Evolutionary conservation across 2,329 filamentous ascomycete species (phyloP).

Genomic region (Trichoderma sp.): DNA sequence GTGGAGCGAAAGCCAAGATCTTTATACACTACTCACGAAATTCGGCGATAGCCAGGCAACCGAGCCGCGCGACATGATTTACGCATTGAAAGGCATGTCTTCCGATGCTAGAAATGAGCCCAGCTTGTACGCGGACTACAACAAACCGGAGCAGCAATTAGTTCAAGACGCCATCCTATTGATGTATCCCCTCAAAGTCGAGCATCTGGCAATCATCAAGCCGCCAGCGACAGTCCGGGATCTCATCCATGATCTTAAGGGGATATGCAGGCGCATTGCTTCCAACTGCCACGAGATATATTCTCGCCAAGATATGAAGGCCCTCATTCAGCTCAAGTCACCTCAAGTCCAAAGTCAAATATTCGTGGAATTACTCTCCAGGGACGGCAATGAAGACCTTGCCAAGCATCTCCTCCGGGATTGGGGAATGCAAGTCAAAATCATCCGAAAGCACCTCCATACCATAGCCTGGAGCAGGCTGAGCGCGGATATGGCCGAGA

Average conservation of each 20-base stretch:
- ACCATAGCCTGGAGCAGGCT: neutral
- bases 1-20: conserved; percentile 18
- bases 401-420: neutral
- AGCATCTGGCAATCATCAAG: neutral
- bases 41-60: neutral
- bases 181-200: neutral
- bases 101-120: neutral
- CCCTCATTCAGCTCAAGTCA: neutral
- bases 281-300: neutral
- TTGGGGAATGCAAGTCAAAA: neutral
- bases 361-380: neutral
- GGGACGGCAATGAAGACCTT: neutral
- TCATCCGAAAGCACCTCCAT: neutral
- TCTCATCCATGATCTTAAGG: neutral
- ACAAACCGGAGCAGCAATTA: neutral
- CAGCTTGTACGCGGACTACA: neutral
- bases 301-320: neutral
- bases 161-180: neutral
- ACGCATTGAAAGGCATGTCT: conserved; percentile 12
- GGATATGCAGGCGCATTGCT: neutral
- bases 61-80: conserved; percentile 9
- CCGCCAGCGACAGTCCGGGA: neutral
- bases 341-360: neutral
- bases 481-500: neutral
- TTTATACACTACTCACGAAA: conserved; percentile 7